phyloP scores from a whole-genome alignment of 352 stramenopile genomes.

The Globisporangium cystogenes region DNA sequence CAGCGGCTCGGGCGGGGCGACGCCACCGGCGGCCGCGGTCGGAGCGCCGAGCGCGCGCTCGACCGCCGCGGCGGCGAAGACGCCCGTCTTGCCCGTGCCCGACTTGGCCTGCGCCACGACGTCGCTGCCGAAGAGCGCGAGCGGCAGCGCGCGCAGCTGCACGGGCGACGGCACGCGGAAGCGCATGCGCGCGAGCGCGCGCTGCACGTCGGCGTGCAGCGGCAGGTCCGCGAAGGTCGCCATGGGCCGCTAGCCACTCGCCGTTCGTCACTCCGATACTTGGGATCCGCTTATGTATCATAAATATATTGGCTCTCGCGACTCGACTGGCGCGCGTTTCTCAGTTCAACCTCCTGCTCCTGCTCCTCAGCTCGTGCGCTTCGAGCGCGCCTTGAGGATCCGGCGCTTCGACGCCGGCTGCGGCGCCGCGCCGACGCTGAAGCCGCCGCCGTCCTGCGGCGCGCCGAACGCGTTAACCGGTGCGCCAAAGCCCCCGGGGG shows the following conservation, averaged over 20 bases:
- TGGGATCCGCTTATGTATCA: no score
- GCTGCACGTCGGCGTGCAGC: slow-evolving; percentile 43
- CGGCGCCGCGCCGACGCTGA: slow-evolving; percentile 60
- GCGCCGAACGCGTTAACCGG: slow-evolving; percentile 22
- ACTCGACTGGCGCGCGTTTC: no score
- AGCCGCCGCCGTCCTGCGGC: slow-evolving; percentile 39
- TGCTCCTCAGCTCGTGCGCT: slow-evolving; percentile 10
- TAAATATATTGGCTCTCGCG: not conserved
- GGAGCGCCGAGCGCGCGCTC: slow-evolving; percentile 44
- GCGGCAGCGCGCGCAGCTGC: slow-evolving; percentile 56
- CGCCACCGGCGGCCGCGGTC: slow-evolving; percentile 7
- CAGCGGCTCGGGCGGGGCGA: slow-evolving; percentile 20
- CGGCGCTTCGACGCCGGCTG: slow-evolving; percentile 45
- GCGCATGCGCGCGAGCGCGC: slow-evolving; percentile 40
- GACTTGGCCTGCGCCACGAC: slow-evolving; percentile 81
- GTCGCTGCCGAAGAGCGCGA: slow-evolving; percentile 77
- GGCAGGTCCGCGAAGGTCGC: slow-evolving; percentile 54
- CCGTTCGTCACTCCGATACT: no score
- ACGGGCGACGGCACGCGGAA: slow-evolving; percentile 65
- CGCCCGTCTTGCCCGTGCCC: slow-evolving; percentile 76
- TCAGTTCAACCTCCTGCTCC: no score
- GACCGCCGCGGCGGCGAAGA: slow-evolving; percentile 62
- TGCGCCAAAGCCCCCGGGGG: slow-evolving; percentile 11
- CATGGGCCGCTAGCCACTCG: no score
- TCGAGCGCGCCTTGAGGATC: slow-evolving; percentile 44